phyloP scores from a whole-genome alignment of 805 yeast genomes.

The Pichia rugopelliculosa region DNA sequence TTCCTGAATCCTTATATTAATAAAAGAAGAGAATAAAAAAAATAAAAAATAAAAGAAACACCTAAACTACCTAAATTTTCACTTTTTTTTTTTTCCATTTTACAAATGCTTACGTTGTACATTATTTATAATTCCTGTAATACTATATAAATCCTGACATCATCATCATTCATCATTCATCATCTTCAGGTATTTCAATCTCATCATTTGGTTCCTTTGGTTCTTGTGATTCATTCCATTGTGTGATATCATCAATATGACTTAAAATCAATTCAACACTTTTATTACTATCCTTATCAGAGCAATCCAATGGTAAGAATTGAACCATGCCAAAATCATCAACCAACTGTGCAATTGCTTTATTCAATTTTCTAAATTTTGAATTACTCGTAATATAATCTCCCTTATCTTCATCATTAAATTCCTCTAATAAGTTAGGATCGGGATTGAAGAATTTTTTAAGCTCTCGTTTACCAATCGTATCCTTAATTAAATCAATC shows the following conservation, averaged over 20 bases:
- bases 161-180: conserved; percentile 15
- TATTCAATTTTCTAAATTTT: conserved; percentile 63
- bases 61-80: too few species aligned
- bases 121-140: background rate
- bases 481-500: conserved; percentile 76
- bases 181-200: conserved; percentile 53
- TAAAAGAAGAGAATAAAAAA: conserved; percentile 15
- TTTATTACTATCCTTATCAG: conserved; percentile 52
- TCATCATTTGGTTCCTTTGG: conserved; percentile 93
- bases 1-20: conserved; percentile 7
- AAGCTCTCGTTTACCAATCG: conserved; percentile 64
- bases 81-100: too few species aligned
- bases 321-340: conserved; percentile 99
- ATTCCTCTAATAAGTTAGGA: conserved; percentile 60
- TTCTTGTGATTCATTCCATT: conserved; percentile 95
- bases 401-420: conserved; percentile 23
- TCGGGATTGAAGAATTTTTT: conserved; percentile 89
- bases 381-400: conserved; percentile 34
- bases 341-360: conserved; percentile 78
- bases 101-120: background rate
- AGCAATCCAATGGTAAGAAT: conserved; percentile 77
- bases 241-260: conserved; percentile 94
- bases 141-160: background rate
- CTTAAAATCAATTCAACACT: conserved; percentile 77
- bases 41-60: background rate